These are phyloP conservation scores for Pleurotus salmoneostramineus DNA, from an alignment of 768 basidiomycete genomes.

Conservation along the genomic window DNA sequence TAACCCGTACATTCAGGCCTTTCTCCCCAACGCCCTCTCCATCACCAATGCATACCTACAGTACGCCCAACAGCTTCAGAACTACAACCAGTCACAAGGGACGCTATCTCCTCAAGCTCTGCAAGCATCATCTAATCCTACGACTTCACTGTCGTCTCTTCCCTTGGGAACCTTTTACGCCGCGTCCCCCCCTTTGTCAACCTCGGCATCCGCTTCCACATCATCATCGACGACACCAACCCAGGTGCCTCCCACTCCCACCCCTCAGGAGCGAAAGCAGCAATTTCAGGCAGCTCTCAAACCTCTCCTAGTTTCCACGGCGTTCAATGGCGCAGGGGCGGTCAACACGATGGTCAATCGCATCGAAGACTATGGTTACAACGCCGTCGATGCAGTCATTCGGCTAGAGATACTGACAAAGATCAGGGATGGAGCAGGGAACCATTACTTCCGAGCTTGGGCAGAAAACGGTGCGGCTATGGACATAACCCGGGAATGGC, in stretches of 20 bases:
- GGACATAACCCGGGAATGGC: conserved; percentile 79
- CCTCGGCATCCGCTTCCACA: conserved; percentile 6
- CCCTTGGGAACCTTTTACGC: conserved; percentile 27
- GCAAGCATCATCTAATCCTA: conserved; percentile 44
- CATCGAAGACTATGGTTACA: conserved; percentile 56
- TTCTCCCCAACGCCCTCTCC: conserved; percentile 27
- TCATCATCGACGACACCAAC: conserved; percentile 6
- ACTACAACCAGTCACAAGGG: conserved; percentile 42
- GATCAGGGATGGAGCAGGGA: conserved; percentile 79
- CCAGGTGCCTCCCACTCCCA: conserved; percentile 22
- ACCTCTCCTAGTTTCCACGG: conserved; percentile 51
- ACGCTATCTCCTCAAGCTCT: conserved; percentile 71
- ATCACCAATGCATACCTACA: conserved; percentile 35
- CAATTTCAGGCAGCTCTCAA: conserved; percentile 48
- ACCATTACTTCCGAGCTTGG: conserved; percentile 87
- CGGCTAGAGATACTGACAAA: conserved; percentile 76
- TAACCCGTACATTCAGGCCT: neutral
- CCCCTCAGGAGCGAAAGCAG: conserved; percentile 52
- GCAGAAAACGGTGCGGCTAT: conserved; percentile 71
- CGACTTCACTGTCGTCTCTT: conserved; percentile 32
- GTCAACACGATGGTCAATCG: conserved; percentile 57
- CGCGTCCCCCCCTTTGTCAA: neutral
- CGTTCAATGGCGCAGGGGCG: conserved; percentile 67
- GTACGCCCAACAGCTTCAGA: conserved; percentile 27
- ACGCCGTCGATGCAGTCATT: conserved; percentile 59